phyloP scores from a whole-genome alignment of 2,329 filamentous ascomycete genomes.

The Orbilia ellipsospora region DNA sequence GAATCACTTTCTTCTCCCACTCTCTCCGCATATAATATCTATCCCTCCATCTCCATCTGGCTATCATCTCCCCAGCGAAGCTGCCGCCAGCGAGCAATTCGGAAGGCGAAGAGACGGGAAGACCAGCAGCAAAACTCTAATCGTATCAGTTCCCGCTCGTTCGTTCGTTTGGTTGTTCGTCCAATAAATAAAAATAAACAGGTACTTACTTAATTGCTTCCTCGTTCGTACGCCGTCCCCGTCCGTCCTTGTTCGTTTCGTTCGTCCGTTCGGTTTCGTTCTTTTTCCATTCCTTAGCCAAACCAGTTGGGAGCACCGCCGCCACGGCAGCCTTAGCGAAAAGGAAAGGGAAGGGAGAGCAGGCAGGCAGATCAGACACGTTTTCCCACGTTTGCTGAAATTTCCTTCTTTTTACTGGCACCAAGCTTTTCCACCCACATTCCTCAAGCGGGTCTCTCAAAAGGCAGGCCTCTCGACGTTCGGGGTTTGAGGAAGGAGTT shows the following conservation, averaged over 20 bases:
- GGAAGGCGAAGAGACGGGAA: conserved; percentile 17
- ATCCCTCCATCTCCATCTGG: conserved; percentile 9
- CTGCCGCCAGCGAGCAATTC: conserved; percentile 23
- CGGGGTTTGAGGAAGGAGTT: background rate
- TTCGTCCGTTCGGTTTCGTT: conserved; percentile 16
- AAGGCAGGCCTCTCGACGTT: background rate
- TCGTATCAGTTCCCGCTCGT: no score
- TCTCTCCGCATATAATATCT: conserved; percentile 12
- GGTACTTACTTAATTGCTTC: no score
- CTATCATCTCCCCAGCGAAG: conserved; percentile 10
- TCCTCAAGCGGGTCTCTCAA: conserved; percentile 53
- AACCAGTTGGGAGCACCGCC: conserved; percentile 35
- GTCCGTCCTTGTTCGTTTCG: conserved; percentile 1
- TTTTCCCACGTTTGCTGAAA: conserved; percentile 49
- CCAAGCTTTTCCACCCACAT: conserved; percentile 54
- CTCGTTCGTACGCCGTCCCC: no score
- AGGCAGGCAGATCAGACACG: conserved; percentile 54
- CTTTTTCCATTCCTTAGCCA: conserved; percentile 14
- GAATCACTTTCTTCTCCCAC: background rate
- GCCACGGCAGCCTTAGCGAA: conserved; percentile 56
- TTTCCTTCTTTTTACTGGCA: conserved; percentile 21
- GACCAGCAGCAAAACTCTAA: background rate
- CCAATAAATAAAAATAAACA: no score
- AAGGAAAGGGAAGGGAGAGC: conserved; percentile 30
- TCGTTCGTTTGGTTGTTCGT: no score